Percentiles rank a stretch among this genome's conserved stretches.
These are phyloP conservation scores for Elasticomyces elasticus DNA, from an alignment of 495 filamentous ascomycete genomes.

Conservation along the genomic window DNA sequence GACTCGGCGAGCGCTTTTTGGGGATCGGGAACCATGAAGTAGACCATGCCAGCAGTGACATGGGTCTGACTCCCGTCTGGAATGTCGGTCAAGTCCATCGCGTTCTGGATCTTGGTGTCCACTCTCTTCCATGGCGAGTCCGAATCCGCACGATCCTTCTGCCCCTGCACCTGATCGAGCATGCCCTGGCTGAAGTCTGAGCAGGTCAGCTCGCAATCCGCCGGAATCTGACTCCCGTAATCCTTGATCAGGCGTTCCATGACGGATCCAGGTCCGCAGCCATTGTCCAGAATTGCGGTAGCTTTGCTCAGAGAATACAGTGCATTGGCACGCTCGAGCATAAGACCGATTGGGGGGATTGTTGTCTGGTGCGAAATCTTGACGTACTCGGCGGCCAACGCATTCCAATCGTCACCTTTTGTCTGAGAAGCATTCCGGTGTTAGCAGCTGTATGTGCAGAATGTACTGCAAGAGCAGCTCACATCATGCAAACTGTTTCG, in stretches of 20 bases:
- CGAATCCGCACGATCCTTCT: slow-evolving; percentile 15
- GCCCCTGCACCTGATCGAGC: slow-evolving; percentile 9
- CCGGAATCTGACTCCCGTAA: slow-evolving; percentile 7
- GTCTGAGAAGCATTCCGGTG: not conserved
- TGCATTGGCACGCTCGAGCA: slow-evolving; percentile 15
- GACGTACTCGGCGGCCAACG: slow-evolving; percentile 8
- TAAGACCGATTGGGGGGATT: slow-evolving; percentile 1
- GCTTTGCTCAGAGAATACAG: slow-evolving; percentile 11
- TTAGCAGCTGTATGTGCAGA: not conserved
- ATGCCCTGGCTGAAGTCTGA: slow-evolving; percentile 20
- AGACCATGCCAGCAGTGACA: slow-evolving; percentile 17
- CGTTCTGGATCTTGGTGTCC: slow-evolving; percentile 6
- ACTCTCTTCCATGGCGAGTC: slow-evolving; percentile 10
- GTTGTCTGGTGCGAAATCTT: not conserved
- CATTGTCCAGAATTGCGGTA: slow-evolving; percentile 17
- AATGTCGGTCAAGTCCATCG: slow-evolving; percentile 11
- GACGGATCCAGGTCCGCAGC: slow-evolving; percentile 18
- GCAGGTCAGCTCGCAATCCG: slow-evolving; percentile 11
- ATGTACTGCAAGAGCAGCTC: too few relatives aligned
- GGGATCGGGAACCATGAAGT: slow-evolving; percentile 20
- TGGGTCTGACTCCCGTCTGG: slow-evolving; percentile 11
- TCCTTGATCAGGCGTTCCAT: slow-evolving; percentile 9
- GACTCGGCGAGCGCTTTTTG: slow-evolving; percentile 10
- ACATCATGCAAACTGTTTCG: too few relatives aligned
- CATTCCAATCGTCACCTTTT: slow-evolving; percentile 16